Base-by-base conservation (phyloP, 1,284 basidiomycete genomes). In the Dichomitus squalens region DNA sequence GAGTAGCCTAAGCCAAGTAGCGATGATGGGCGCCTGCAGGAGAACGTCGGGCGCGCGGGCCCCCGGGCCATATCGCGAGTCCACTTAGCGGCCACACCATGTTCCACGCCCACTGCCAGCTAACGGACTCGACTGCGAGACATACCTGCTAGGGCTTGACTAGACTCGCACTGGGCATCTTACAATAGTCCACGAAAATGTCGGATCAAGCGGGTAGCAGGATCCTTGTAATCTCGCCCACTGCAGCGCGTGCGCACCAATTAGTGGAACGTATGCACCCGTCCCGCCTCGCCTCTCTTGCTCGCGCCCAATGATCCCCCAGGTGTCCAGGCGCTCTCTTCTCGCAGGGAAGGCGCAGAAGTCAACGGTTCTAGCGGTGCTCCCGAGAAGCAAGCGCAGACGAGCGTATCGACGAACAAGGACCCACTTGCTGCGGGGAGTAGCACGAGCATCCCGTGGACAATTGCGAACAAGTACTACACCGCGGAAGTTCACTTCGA, bases 381-480 rank as follows among this genome's bases (percentile, higher is more conserved):
- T 16, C 21, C 16, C 1, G 14, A 51, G 21, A 31, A 35, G 14
- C 47, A 44, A n/a, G 12, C 29, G 33, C 35, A 34, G 36, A 49
- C 54, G 3, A 52, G 54, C 18, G 41, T 59, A 27, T 61, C 59
- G 34, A 48, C 61, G 16, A 48, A 38, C 54, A 47, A 40, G 16
- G 54, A 58, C 29, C 58, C 53, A 23, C 56, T 52, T 29, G 47
- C 56, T 9, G 43, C 54, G 23, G 56, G 53, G 20, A 51, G 55
- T 46, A 64, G 58, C 60, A 65, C 57, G n/a, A 20, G 59, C 31
- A 72, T 90, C 33, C 86, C 86, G 12, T 95, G 92, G 90, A 87
- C 80, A 31, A 90, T 95, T 58, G 76, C 78, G 57, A 95, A 95
- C 77, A 90, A 86, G 72, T 95, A 95, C 73, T 95, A 95, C 74